Evolutionary conservation across 169 alveolate genomes (phyloP).

Genomic region (Besnoitia besnoiti): DNA sequence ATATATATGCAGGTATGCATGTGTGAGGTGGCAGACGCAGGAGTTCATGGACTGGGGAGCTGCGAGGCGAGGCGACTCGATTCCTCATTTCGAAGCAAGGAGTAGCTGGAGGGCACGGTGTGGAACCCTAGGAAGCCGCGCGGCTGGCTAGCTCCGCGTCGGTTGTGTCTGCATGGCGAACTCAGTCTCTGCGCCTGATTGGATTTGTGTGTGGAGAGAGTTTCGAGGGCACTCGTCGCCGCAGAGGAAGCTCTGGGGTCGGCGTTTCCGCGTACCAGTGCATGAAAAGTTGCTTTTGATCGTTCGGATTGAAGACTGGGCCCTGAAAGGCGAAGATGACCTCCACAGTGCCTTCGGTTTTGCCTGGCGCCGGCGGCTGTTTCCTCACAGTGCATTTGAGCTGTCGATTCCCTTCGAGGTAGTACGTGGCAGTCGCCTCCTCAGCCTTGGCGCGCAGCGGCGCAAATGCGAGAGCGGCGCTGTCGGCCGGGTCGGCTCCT

Average conservation of each 20-base stretch:
- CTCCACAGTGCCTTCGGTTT: slow-evolving; percentile 7
- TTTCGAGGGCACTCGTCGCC: no score
- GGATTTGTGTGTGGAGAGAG: no score
- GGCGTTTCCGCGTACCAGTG: slow-evolving; percentile 68
- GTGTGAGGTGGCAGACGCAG: background rate
- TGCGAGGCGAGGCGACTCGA: background rate
- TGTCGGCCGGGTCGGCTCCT: background rate
- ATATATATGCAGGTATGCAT: background rate
- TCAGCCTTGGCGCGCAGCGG: slow-evolving; percentile 31
- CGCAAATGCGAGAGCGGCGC: slow-evolving; percentile 18
- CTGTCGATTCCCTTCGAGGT: slow-evolving; percentile 57
- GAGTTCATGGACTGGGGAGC: background rate
- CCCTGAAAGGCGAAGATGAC: slow-evolving; percentile 50
- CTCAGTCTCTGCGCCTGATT: no score
- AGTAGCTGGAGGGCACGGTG: no score
- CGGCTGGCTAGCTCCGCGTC: no score
- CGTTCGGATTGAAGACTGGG: slow-evolving; percentile 53
- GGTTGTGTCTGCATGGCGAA: no score
- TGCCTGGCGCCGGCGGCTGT: slow-evolving; percentile 3
- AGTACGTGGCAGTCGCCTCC: slow-evolving; percentile 35
- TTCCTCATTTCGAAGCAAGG: no score
- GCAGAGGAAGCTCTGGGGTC: no score
- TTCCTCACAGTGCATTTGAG: slow-evolving; percentile 54
- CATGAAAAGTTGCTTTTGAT: slow-evolving; percentile 34
- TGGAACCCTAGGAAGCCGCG: no score